Conservation (phyloP, 176 grass and related monocot genomes). For the Juncus inflexus region DNA sequence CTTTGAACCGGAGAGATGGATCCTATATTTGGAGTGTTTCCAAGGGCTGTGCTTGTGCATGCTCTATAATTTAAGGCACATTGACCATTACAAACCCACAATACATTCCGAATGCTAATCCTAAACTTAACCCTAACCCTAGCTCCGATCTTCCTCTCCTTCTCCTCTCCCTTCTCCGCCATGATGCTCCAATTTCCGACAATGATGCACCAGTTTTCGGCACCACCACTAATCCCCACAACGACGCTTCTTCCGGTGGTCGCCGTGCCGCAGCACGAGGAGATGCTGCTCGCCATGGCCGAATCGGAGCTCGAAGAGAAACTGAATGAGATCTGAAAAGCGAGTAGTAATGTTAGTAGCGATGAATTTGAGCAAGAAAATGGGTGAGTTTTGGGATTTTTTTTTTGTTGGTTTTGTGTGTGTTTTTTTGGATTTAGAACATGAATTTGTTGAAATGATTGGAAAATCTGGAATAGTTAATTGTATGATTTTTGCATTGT, state of each 20-base stretch:
- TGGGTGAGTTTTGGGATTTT: slow-evolving; percentile 38
- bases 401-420: not conserved
- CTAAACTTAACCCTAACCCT: not conserved
- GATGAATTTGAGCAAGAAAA: slow-evolving; percentile 90
- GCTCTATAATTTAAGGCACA: not conserved
- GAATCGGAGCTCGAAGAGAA: slow-evolving; percentile 88
- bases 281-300: slow-evolving; percentile 75
- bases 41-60: not conserved
- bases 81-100: not conserved
- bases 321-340: slow-evolving; percentile 74
- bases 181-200: slow-evolving; percentile 90
- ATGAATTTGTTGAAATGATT: not conserved
- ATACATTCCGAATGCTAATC: not conserved
- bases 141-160: not conserved
- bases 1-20: too few relatives aligned
- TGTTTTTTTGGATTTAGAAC: not conserved
- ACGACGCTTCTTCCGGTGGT: slow-evolving; percentile 75
- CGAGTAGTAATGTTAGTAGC: slow-evolving; percentile 60
- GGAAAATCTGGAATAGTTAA: too few relatives aligned
- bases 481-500: too few relatives aligned
- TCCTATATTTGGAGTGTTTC: too few relatives aligned
- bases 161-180: not conserved
- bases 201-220: slow-evolving; percentile 83
- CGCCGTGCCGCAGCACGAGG: slow-evolving; percentile 63
- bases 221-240: slow-evolving; percentile 70